phyloP scores from a whole-genome alignment of 2,329 filamentous ascomycete species.

The Fusarium sambucinum region DNA sequence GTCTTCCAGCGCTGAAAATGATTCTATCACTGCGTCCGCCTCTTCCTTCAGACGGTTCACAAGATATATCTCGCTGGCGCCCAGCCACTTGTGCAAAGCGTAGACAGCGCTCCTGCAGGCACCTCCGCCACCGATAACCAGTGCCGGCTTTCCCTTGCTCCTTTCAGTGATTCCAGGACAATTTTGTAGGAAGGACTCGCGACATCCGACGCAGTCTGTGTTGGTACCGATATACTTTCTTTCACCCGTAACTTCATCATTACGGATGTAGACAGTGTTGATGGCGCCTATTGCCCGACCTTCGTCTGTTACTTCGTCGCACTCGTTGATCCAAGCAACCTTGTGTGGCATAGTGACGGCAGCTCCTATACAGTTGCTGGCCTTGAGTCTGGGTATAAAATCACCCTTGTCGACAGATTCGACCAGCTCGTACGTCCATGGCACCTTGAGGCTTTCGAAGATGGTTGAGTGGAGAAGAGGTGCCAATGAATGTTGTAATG shows the following conservation, averaged over 20 bases:
- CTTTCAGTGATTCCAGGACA: background rate
- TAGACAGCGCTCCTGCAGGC: constrained; percentile 5
- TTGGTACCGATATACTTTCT: constrained; percentile 2
- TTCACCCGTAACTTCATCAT: background rate
- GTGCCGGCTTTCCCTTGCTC: background rate
- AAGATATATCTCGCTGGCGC: constrained; percentile 1
- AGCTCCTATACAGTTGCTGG: background rate
- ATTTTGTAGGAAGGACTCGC: background rate
- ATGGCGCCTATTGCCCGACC: background rate
- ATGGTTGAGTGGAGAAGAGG: constrained; percentile 6
- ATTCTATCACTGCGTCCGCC: background rate
- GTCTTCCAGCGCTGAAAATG: background rate
- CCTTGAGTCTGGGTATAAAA: background rate
- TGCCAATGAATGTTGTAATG: constrained; percentile 3
- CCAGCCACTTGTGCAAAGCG: background rate
- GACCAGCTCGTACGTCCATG: constrained; percentile 4
- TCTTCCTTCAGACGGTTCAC: background rate
- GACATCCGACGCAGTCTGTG: background rate
- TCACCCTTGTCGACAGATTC: constrained; percentile 3
- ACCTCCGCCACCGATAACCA: constrained; percentile 8
- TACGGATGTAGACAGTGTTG: constrained; percentile 10
- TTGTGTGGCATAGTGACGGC: constrained; percentile 10
- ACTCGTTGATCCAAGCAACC: constrained; percentile 1
- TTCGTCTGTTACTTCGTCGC: constrained; percentile 2
- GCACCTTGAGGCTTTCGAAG: background rate